Conservation (phyloP, 192 early-diverging fungal genomes). For the Backusella liffmaniae region DNA sequence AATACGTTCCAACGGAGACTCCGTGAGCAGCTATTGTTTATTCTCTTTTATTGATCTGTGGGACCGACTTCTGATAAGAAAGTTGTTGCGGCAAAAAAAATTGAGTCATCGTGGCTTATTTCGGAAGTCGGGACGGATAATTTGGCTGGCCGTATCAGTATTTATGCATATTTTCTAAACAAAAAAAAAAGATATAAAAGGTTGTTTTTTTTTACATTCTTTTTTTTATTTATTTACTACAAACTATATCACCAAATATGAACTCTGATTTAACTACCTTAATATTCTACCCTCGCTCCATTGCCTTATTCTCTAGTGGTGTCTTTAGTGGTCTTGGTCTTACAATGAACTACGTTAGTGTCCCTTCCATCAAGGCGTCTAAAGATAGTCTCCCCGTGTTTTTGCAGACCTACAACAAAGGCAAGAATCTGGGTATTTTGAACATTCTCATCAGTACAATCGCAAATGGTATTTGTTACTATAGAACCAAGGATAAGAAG, state of each 20-base stretch:
- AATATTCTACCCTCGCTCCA: constrained; percentile 7
- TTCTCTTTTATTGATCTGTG: too few relatives aligned
- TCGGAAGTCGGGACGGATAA: background rate
- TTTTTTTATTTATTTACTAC: background rate
- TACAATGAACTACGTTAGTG: background rate
- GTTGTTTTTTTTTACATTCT: background rate
- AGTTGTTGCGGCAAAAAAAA: background rate
- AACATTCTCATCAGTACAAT: background rate
- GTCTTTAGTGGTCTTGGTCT: background rate
- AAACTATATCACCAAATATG: background rate
- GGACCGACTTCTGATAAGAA: too few relatives aligned
- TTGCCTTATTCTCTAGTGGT: constrained; percentile 3
- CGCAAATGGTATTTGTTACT: constrained; percentile 9
- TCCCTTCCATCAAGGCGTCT: constrained; percentile 6
- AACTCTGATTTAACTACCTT: background rate
- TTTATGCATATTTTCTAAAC: background rate
- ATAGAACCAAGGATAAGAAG: background rate
- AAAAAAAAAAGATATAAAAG: background rate
- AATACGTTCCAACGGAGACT: too few relatives aligned
- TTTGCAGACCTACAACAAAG: background rate
- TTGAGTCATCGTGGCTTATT: background rate
- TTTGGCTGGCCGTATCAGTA: background rate
- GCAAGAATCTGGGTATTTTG: background rate
- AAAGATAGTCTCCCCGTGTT: constrained; percentile 6
- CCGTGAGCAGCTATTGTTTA: too few relatives aligned